phyloP scores from a whole-genome alignment of 2,329 filamentous ascomycete genomes.

The Aspergillus sp. region DNA sequence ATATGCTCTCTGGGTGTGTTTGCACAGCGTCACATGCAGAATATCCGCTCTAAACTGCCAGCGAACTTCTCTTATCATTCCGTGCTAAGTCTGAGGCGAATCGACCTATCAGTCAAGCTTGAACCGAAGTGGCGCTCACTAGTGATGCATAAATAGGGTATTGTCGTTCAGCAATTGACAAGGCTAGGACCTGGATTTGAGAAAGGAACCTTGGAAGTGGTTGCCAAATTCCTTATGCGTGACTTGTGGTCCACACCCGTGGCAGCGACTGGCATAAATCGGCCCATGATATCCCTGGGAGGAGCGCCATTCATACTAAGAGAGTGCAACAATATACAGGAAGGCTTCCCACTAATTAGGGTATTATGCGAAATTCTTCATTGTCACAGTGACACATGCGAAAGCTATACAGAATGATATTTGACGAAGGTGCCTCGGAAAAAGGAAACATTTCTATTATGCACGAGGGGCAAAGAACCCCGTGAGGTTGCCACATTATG shows the following conservation, averaged over 20 bases:
- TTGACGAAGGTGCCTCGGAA: not conserved
- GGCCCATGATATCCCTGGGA: not conserved
- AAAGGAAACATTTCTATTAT: conserved; percentile 13
- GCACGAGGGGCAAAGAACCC: not conserved
- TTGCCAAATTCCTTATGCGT: no score
- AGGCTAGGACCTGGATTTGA: no score
- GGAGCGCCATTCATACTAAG: not conserved
- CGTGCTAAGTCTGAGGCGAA: not conserved
- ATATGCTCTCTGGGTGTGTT: not conserved
- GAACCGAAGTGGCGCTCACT: not conserved
- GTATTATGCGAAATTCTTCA: not conserved
- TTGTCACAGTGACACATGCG: not conserved
- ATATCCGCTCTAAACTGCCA: not conserved
- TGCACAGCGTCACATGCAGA: not conserved
- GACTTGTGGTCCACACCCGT: no score
- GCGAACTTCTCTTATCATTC: not conserved
- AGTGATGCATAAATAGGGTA: not conserved
- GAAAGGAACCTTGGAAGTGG: no score
- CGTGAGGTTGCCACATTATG: not conserved
- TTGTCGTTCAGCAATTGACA: not conserved
- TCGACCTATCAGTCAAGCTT: not conserved
- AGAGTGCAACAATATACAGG: not conserved
- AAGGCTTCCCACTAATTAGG: not conserved
- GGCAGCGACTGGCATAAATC: no score
- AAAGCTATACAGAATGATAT: not conserved